Evolutionary conservation across 495 filamentous ascomycete genomes (phyloP).

Genomic region (Trichoderma gamsii): DNA sequence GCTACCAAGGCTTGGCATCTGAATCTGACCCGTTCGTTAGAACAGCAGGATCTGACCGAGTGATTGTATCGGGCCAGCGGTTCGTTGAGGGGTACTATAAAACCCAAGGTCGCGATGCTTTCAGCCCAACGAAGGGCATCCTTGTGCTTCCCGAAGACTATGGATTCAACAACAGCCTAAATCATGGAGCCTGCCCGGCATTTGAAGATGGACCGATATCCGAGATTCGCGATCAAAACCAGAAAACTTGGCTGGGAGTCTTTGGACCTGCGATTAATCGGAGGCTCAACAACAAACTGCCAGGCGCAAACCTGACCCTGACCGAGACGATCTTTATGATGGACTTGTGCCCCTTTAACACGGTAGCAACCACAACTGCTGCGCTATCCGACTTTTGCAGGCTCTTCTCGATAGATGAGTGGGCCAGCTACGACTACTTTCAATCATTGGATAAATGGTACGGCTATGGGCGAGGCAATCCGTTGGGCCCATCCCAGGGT

Average conservation of each 20-base stretch:
- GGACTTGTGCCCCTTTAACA: conserved; percentile 81
- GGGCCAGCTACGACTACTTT: conserved; percentile 69
- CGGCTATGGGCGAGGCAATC: conserved; percentile 66
- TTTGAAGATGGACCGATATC: conserved; percentile 50
- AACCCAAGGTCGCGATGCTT: conserved; percentile 44
- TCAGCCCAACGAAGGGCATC: conserved; percentile 48
- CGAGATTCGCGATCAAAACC: conserved; percentile 42
- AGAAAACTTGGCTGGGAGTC: conserved; percentile 45
- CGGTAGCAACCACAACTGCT: conserved; percentile 46
- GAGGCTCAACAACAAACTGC: conserved; percentile 57
- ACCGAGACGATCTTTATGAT: conserved; percentile 63
- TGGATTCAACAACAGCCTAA: conserved; percentile 69
- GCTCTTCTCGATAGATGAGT: conserved; percentile 65
- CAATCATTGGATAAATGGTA: conserved; percentile 76
- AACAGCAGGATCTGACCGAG: conserved; percentile 61
- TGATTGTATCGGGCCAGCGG: conserved; percentile 64
- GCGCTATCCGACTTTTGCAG: conserved; percentile 58
- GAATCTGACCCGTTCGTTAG: conserved; percentile 62
- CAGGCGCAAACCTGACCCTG: conserved; percentile 51
- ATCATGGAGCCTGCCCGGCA: conserved; percentile 58
- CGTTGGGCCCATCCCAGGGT: conserved; percentile 71
- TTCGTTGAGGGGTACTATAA: conserved; percentile 66
- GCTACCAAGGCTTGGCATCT: conserved; percentile 55
- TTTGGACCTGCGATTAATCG: conserved; percentile 57
- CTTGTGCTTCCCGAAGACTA: conserved; percentile 58